phyloP scores from a whole-genome alignment of 2,329 filamentous ascomycete genomes.

The Diaporthe aspalathi region DNA sequence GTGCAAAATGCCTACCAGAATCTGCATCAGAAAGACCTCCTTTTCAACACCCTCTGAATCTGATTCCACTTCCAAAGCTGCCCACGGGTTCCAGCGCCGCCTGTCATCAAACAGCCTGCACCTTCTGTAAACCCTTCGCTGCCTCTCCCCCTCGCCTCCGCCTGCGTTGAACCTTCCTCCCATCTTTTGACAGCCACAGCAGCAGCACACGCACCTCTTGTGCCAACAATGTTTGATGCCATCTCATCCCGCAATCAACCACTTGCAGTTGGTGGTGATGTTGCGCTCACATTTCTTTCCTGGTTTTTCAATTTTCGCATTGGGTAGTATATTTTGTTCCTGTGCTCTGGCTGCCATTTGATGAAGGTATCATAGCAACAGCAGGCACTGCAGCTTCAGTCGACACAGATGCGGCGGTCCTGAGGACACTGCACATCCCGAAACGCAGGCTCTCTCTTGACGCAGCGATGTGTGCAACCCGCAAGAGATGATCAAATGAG shows the following conservation, averaged over 20 bases:
- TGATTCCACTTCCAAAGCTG: not conserved
- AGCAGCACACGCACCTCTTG: not conserved
- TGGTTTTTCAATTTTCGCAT: not conserved
- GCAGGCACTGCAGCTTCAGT: not conserved
- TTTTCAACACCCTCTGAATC: not conserved
- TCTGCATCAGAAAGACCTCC: not conserved
- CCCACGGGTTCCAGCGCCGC: constrained; percentile 20
- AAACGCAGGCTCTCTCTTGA: constrained; percentile 21
- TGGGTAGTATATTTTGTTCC: not conserved
- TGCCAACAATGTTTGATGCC: not conserved
- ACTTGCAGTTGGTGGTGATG: not conserved
- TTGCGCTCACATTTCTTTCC: not conserved
- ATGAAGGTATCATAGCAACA: not conserved
- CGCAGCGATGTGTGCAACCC: constrained; percentile 19
- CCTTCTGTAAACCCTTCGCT: not conserved
- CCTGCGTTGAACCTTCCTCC: not conserved
- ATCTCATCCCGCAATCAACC: not conserved
- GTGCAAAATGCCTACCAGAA: constrained; percentile 5
- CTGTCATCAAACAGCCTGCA: not conserved
- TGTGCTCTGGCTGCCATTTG: not conserved
- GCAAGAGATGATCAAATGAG: constrained; percentile 22
- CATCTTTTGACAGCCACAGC: not conserved
- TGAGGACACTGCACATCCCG: not conserved
- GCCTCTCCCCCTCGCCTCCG: not conserved
- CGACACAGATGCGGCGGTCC: constrained; percentile 14